Evolutionary conservation across 2,329 filamentous ascomycete genomes (phyloP).

Genomic region (Dothideomycetidae sp.): DNA sequence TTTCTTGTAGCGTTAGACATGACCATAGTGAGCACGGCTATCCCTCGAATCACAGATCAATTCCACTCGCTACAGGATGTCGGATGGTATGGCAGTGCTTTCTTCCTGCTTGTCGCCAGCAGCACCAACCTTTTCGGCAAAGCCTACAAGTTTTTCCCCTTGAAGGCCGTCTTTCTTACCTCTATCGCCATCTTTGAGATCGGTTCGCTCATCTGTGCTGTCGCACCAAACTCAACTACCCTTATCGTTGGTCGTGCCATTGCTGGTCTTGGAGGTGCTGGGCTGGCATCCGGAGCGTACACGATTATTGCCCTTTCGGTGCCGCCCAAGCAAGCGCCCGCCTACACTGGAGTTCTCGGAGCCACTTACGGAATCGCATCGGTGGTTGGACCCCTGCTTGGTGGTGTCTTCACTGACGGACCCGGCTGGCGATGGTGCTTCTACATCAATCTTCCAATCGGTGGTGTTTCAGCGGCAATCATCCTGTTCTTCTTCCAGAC

Average conservation of each 20-base stretch:
- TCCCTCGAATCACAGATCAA: slow-evolving; percentile 24
- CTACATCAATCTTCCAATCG: slow-evolving; percentile 41
- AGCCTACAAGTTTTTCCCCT: slow-evolving; percentile 13
- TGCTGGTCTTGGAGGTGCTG: slow-evolving; percentile 41
- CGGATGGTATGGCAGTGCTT: slow-evolving; percentile 20
- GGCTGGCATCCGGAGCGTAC: slow-evolving; percentile 31
- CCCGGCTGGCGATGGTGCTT: slow-evolving; percentile 33
- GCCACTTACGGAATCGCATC: slow-evolving; percentile 28
- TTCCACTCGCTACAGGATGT: slow-evolving; percentile 24
- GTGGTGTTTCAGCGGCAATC: slow-evolving; percentile 21
- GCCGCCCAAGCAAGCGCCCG: slow-evolving; percentile 12
- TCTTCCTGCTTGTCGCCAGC: slow-evolving; percentile 20
- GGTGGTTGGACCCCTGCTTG: slow-evolving; percentile 38
- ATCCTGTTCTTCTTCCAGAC: slow-evolving; percentile 28
- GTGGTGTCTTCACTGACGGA: slow-evolving; percentile 33
- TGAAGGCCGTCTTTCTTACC: slow-evolving; percentile 23
- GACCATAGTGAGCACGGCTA: slow-evolving; percentile 19
- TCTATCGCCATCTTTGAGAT: slow-evolving; percentile 29
- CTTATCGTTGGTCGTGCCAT: slow-evolving; percentile 40
- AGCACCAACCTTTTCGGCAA: slow-evolving; percentile 20
- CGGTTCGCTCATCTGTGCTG: slow-evolving; percentile 37
- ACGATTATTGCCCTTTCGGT: slow-evolving; percentile 15
- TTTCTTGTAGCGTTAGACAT: slow-evolving; percentile 17
- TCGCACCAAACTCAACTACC: slow-evolving; percentile 33
- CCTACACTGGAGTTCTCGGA: slow-evolving; percentile 20